Evolutionary conservation across 2,329 filamentous ascomycete species (phyloP).

Genomic region (Bipolaris bicolor): DNA sequence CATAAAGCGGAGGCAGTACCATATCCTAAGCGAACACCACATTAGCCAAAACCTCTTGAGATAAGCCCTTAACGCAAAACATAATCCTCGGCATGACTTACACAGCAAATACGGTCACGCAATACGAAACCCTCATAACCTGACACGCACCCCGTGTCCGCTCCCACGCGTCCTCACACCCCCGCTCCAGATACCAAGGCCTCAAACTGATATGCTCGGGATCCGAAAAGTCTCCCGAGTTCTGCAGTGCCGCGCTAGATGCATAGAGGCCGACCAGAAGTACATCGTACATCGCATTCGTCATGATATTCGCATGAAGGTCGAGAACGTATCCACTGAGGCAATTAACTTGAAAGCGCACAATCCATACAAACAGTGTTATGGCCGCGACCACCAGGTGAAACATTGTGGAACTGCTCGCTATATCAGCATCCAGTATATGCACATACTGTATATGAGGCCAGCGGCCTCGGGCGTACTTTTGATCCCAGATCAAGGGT

Average conservation of each 20-base stretch:
- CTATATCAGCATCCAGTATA: neutral
- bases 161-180: slow-evolving; percentile 12
- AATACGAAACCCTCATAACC: slow-evolving; percentile 14
- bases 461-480: slow-evolving; percentile 1
- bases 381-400: slow-evolving; percentile 18
- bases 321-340: slow-evolving; percentile 14
- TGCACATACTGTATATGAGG: neutral
- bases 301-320: slow-evolving; percentile 10
- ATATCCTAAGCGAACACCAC: slow-evolving; percentile 5
- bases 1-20: slow-evolving; percentile 19
- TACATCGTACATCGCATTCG: slow-evolving; percentile 26
- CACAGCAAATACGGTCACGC: slow-evolving; percentile 17
- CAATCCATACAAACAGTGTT: slow-evolving; percentile 19
- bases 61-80: too few species aligned
- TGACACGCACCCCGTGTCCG: slow-evolving; percentile 10
- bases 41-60: neutral
- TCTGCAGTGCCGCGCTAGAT: slow-evolving; percentile 18
- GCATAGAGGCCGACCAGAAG: slow-evolving; percentile 24
- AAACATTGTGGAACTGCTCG: slow-evolving; percentile 14
- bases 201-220: slow-evolving; percentile 16
- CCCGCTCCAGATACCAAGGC: slow-evolving; percentile 29
- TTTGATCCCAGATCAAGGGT: slow-evolving; percentile 29
- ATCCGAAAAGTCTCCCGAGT: slow-evolving; percentile 22
- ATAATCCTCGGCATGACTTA: slow-evolving; percentile 12
- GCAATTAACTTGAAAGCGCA: slow-evolving; percentile 19